Base-by-base conservation (phyloP, 2,329 filamentous ascomycete genomes). In the Colletotrichum spinosum region DNA sequence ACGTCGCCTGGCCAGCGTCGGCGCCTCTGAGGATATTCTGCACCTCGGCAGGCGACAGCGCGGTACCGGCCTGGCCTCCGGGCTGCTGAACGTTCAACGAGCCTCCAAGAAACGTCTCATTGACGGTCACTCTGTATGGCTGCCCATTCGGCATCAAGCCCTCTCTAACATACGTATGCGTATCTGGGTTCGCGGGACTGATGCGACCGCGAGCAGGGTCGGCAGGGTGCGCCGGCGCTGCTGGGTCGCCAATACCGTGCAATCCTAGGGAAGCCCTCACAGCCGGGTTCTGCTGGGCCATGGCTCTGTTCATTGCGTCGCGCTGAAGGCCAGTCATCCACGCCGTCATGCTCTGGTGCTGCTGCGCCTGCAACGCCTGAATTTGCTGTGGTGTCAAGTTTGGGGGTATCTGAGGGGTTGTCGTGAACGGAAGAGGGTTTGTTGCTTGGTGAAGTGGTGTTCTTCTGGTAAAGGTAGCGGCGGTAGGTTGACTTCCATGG, bases 291-390 rank as follows among this genome's bases (percentile, higher is more conserved):
- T 82, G 81, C 48, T 76, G 79, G 54, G 76, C 75, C 54, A 78
- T 75, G 59, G 75, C 81, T 55, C 75, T 79, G 44, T 76, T 76
- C 72, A 76, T 77, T 8, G 80, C 80, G 56, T 85, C 82, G 35
- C 79, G 76, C 65, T 84, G 83, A n/a, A 84, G 72, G 49, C 82
- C 81, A 25, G 75, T 79, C 66, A 85, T 71, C 74, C 83, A 82
- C 49, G 80, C 78, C 25, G 77, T 77, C 75, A 83, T 77, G 15
- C 77, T 75, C 58, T 82, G 79, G 42, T 81, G 79, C 39, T 81
- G 74, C 53, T 74, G 73, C 13, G 67, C 65, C 39, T 74, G 63
- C 51, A 70, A 46, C 53, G 69, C 71, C 60, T 67, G 70, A 17
- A 64, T 60, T 55, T 59, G 70, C 45, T 57, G 63, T 38, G 63